Conservation (phyloP, 2,329 filamentous ascomycete species). For the Colletotrichum neosansevieriae region DNA sequence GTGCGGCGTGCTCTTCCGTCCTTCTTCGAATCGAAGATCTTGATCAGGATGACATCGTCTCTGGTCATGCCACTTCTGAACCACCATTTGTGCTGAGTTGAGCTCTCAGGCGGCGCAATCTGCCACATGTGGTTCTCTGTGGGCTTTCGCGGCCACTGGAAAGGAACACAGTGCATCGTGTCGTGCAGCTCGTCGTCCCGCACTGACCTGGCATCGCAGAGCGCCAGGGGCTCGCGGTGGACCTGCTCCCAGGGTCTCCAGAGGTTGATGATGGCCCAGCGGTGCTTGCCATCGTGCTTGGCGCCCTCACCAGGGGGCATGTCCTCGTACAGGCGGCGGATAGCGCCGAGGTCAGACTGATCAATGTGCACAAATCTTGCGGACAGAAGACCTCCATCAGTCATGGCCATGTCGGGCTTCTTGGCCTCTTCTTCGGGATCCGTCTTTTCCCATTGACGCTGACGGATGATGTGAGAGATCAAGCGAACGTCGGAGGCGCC, state of each 20-base stretch:
- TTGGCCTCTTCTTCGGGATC: constrained; percentile 11
- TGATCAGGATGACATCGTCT: constrained; percentile 68
- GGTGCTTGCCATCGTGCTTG: constrained; percentile 28
- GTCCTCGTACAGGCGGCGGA: constrained; percentile 22
- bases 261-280: constrained; percentile 45
- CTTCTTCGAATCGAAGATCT: constrained; percentile 70
- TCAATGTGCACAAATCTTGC: constrained; percentile 62
- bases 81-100: constrained; percentile 60
- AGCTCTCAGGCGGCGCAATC: constrained; percentile 44
- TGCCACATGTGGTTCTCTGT: constrained; percentile 52
- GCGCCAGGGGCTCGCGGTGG: constrained; percentile 54
- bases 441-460: constrained; percentile 10
- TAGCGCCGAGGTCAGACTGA: constrained; percentile 61
- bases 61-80: constrained; percentile 64
- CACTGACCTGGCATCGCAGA: constrained; percentile 53
- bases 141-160: constrained; percentile 46
- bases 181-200: constrained; percentile 51
- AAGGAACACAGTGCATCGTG: constrained; percentile 26
- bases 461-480: constrained; percentile 26
- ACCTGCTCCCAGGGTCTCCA: constrained; percentile 64
- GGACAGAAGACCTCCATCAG: neutral
- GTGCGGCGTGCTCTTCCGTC: constrained; percentile 65
- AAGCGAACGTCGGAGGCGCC: constrained; percentile 3
- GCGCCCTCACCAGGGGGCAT: constrained; percentile 14
- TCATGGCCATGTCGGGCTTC: constrained; percentile 31